A percentile compares a stretch with the other conserved stretches of the same genome.
Conservation (phyloP, 257 asterid species). For the Solanum chilense region DNA sequence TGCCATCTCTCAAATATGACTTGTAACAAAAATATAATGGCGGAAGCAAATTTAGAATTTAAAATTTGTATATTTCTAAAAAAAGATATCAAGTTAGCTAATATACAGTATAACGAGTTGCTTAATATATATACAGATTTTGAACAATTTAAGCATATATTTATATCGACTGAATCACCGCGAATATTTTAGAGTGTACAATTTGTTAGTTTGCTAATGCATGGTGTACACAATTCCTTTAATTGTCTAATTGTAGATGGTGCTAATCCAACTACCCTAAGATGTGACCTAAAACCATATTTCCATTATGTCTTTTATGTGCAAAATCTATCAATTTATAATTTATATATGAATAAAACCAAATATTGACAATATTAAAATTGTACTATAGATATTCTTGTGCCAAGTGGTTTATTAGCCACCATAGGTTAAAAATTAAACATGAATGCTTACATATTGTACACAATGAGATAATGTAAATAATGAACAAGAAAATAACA, state of each 20-base stretch:
- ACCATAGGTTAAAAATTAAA: neutral
- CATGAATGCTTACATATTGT: neutral
- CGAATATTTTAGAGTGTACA: neutral
- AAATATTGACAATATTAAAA: neutral
- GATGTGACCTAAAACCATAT: neutral
- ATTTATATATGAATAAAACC: neutral
- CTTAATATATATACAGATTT: neutral
- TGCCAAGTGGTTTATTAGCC: neutral
- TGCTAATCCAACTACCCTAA: constrained; percentile 2
- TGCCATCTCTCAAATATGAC: neutral
- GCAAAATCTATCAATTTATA: neutral
- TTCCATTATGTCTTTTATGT: neutral
- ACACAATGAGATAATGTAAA: neutral
- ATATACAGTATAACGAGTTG: neutral
- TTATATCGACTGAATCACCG: neutral
- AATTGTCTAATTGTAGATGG: neutral
- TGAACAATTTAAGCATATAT: neutral
- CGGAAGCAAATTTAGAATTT: neutral
- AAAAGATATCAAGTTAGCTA: neutral
- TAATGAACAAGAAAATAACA: constrained; percentile 1
- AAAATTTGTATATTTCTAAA: neutral
- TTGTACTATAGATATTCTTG: neutral
- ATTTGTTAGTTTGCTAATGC: neutral
- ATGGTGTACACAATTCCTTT: neutral
- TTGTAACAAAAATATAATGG: neutral